Base-by-base conservation (phyloP, 768 basidiomycete genomes). In the Kondoa malvinella region DNA sequence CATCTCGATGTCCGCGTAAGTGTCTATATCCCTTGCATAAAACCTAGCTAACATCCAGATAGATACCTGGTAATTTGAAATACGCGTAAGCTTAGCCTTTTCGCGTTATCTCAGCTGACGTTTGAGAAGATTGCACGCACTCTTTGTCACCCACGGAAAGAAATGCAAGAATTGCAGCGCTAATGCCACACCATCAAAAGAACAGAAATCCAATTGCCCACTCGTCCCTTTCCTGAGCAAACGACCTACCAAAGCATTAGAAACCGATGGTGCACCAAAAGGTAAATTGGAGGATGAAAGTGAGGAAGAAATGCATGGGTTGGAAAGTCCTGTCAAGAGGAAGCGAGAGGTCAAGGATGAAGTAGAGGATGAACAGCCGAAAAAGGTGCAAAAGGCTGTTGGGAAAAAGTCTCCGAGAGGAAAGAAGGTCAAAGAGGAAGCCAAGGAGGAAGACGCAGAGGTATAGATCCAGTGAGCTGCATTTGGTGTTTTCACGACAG, bases 91-190 rank as follows among this genome's bases (percentile, higher is more conserved):
- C n/a, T n/a, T n/a, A n/a, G n/a, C n/a, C n/a, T n/a, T n/a, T n/a
- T n/a, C n/a, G n/a, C n/a, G n/a, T n/a, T n/a, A n/a, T n/a, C n/a
- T n/a, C n/a, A n/a, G n/a, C n/a, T n/a, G n/a, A n/a, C n/a, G n/a
- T n/a, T n/a, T n/a, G n/a, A n/a, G n/a, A n/a, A n/a, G n/a, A 17
- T 56, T 75, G 0, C 74, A 75, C 57, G 66, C 68, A 8, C 69
- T 75, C 2, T 58, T 75, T n/a, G 71, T 73, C 21, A 29, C 67
- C 1, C 73, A 75, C 31, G 74, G 74, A 0, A 59, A 71, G 17
- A 71, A 71, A 1, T 74, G 74, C 65, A 66, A 66, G 4, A 64
- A 57, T 30, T 75, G 74, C 63, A 57, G 71, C 1, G 74, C 73
- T 14, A 72, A 72, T 56, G 74, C 72, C 4, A 26, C 61, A 17